A percentile compares a stretch with the other conserved stretches of the same genome.
Evolutionary conservation across 2,329 filamentous ascomycete species (phyloP).

Genomic region (Aspergillus neotritici): DNA sequence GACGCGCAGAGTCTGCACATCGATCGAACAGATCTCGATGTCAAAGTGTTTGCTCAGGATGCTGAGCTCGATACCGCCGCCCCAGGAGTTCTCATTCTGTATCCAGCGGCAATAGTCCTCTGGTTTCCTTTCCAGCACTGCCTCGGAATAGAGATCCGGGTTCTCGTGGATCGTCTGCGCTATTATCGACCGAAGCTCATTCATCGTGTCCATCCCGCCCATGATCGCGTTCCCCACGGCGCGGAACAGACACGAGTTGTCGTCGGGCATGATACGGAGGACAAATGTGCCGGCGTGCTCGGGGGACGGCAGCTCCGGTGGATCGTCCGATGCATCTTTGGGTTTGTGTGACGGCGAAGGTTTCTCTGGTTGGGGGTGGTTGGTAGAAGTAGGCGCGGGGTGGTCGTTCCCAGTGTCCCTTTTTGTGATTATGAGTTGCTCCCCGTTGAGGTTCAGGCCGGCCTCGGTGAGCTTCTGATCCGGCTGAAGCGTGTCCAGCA

Average conservation of each 20-base stretch:
- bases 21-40: slow-evolving; percentile 77
- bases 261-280: slow-evolving; percentile 90
- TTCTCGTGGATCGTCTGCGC: slow-evolving; percentile 72
- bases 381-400: slow-evolving; percentile 11
- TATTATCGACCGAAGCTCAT: slow-evolving; percentile 68
- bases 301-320: slow-evolving; percentile 56
- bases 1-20: slow-evolving; percentile 64
- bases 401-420: slow-evolving; percentile 28
- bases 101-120: slow-evolving; percentile 78
- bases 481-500: slow-evolving; percentile 50
- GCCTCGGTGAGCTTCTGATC: slow-evolving; percentile 50
- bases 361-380: slow-evolving; percentile 9
- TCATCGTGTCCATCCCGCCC: slow-evolving; percentile 60
- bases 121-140: slow-evolving; percentile 67
- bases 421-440: slow-evolving; percentile 60
- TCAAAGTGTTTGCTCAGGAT: slow-evolving; percentile 81
- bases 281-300: slow-evolving; percentile 56
- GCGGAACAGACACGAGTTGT: slow-evolving; percentile 91
- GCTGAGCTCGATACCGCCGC: slow-evolving; percentile 81
- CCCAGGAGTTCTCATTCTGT: slow-evolving; percentile 75
- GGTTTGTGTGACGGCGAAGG: slow-evolving; percentile 40
- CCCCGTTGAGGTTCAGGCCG: slow-evolving; percentile 59
- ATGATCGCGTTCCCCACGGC: slow-evolving; percentile 79
- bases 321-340: slow-evolving; percentile 47
- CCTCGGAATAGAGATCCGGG: slow-evolving; percentile 66